Base-by-base conservation (phyloP, 768 basidiomycete genomes). In the Tubosaeta sp. region DNA sequence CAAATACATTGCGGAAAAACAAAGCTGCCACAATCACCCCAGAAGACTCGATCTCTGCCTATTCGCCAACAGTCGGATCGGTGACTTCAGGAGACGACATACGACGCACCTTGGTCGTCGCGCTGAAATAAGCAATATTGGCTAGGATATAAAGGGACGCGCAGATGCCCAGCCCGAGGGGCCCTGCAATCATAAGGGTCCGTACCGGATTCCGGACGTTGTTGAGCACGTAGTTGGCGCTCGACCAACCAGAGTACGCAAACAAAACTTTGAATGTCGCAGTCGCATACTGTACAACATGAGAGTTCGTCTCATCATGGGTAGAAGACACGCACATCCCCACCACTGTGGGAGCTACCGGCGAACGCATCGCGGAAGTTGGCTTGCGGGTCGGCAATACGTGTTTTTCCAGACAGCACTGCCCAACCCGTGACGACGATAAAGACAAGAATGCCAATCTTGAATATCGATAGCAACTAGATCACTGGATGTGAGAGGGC, bases 1-100 rank as follows among this genome's bases (percentile, higher is more conserved):
- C 82, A 46, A 84, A 84, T 8, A 84, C 82, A 14, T 81, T 79
- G 47, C 68, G 59, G 63, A 84, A 84, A 61, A 83, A 84, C 31
- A 84, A 60, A 0, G 79, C 72, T 3, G 83, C 83, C 16, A 84
- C 81, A 1, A 79, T 82, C 7, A 78, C 77, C 0, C 77, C 79
- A 0, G 74, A 71, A 8, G 72, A 64, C 32, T 71, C 49, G 32
- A 85, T 81, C 54, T 82, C 71, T 6, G 73, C 64, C 61, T 79
- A 25, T 13, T 27, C 25, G 29, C 9, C 27, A 29, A 8, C 8
- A 29, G 8, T 29, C 27, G 8, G 5, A 45, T 29, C 12, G 5
- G 17, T 14, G 17, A 35, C 22, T 34, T 26, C 6, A 42, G 16
- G n/a, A 19, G 8, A n/a, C 5, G 7, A 35, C 13, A 13, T 16